Evolutionary conservation across 805 yeast genomes (phyloP).

Genomic region (Candida ortonii): DNA sequence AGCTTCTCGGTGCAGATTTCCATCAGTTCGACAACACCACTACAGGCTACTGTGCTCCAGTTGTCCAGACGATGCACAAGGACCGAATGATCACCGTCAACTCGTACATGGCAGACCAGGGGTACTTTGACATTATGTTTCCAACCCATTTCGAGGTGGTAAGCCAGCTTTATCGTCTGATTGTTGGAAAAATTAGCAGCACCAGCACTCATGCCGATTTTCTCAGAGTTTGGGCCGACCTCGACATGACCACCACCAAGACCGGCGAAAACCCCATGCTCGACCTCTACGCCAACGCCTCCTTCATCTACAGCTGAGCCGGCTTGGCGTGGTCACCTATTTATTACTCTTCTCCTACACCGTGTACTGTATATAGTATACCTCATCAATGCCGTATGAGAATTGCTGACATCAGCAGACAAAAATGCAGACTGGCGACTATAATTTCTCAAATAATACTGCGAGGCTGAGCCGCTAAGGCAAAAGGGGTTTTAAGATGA

Average conservation of each 20-base stretch:
- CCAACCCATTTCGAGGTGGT: slow-evolving; percentile 73
- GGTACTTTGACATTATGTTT: slow-evolving; percentile 82
- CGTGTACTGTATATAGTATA: slow-evolving; percentile 8
- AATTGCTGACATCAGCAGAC: too few relatives aligned
- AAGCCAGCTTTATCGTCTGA: slow-evolving; percentile 57
- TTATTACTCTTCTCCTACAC: slow-evolving; percentile 8
- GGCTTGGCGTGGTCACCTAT: slow-evolving; percentile 2
- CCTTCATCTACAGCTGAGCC: slow-evolving; percentile 51
- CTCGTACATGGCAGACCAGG: slow-evolving; percentile 81
- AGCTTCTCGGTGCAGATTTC: slow-evolving; percentile 72
- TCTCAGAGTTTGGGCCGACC: slow-evolving; percentile 67
- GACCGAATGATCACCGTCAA: slow-evolving; percentile 66
- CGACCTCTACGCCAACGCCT: slow-evolving; percentile 71
- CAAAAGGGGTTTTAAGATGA: too few relatives aligned
- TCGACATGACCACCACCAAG: slow-evolving; percentile 62
- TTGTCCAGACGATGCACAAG: slow-evolving; percentile 72
- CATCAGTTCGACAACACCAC: slow-evolving; percentile 45
- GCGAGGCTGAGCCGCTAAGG: too few relatives aligned
- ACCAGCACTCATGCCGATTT: slow-evolving; percentile 63
- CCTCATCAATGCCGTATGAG: too few relatives aligned
- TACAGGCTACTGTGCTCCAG: slow-evolving; percentile 67
- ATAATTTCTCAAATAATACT: too few relatives aligned
- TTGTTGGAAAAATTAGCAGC: slow-evolving; percentile 57
- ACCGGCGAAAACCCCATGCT: slow-evolving; percentile 85
- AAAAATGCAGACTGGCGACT: too few relatives aligned